phyloP scores from a whole-genome alignment of 345 rosid genomes.

The Bretschneidera sinensis region DNA sequence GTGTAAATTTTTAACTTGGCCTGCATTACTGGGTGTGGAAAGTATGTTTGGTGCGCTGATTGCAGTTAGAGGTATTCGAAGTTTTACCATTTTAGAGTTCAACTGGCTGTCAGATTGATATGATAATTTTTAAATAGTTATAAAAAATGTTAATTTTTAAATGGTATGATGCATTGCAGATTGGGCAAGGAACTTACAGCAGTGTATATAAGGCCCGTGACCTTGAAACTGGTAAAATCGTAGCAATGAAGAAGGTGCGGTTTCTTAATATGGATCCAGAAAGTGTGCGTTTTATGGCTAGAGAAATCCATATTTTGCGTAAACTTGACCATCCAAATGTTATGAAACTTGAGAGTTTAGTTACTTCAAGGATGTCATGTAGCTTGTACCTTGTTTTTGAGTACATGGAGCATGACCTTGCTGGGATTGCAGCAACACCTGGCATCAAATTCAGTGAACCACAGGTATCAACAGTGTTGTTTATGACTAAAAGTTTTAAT shows the following conservation, averaged over 20 bases:
- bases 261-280: slow-evolving; percentile 86
- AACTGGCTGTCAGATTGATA: no score
- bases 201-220: slow-evolving; percentile 74
- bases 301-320: slow-evolving; percentile 76
- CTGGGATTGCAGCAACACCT: slow-evolving; percentile 73
- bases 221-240: slow-evolving; percentile 60
- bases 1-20: no score
- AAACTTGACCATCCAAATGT: slow-evolving; percentile 83
- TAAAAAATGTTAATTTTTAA: neutral
- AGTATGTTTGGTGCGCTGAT: no score
- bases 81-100: no score
- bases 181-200: slow-evolving; percentile 97
- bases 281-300: slow-evolving; percentile 91
- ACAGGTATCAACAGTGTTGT: slow-evolving; percentile 39
- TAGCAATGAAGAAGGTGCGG: slow-evolving; percentile 94
- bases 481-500: neutral
- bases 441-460: slow-evolving; percentile 75
- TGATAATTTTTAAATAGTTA: no score
- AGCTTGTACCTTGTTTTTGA: slow-evolving; percentile 85
- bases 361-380: slow-evolving; percentile 70
- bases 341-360: slow-evolving; percentile 80
- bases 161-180: slow-evolving; percentile 56
- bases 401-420: slow-evolving; percentile 94
- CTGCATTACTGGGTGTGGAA: no score
- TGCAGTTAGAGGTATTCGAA: no score